phyloP scores from a whole-genome alignment of 148 eudicot genomes.

The Silene conica region DNA sequence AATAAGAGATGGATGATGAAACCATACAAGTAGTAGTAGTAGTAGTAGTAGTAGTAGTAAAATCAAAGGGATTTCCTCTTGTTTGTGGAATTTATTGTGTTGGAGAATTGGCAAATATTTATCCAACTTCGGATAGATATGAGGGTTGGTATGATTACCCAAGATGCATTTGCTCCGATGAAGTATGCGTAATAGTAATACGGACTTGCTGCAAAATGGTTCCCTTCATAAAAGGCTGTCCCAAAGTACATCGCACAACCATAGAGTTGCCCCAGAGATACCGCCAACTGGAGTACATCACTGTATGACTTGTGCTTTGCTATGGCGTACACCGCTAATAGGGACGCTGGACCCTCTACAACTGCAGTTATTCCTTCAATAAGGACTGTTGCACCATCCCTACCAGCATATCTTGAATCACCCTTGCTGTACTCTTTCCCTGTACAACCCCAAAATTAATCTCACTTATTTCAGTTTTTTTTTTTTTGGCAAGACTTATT shows the following conservation, averaged over 20 bases:
- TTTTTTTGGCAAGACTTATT: too few relatives aligned
- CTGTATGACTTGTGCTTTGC: conserved; percentile 62
- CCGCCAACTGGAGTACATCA: conserved; percentile 57
- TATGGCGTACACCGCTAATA: conserved; percentile 69
- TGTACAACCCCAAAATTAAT: conserved; percentile 12
- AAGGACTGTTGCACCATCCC: conserved; percentile 64
- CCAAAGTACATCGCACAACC: conserved; percentile 42
- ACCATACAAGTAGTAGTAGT: too few relatives aligned
- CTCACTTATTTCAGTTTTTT: too few relatives aligned
- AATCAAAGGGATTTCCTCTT: too few relatives aligned
- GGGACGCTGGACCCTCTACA: conserved; percentile 72
- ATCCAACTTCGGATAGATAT: conserved; percentile 52
- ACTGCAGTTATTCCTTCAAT: conserved; percentile 83
- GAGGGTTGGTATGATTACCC: conserved; percentile 32
- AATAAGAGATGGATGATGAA: too few relatives aligned
- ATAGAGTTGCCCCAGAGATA: conserved; percentile 73
- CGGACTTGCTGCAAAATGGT: conserved; percentile 46
- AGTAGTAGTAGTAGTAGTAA: too few relatives aligned
- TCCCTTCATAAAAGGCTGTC: conserved; percentile 44
- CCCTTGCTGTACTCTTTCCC: conserved; percentile 99
- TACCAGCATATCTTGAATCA: conserved; percentile 75
- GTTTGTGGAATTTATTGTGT: too few relatives aligned
- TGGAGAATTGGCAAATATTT: conserved; percentile 43
- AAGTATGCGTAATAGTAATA: conserved; percentile 25
- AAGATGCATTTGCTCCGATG: conserved; percentile 48